A percentile compares a stretch with the other conserved stretches of the same genome.
These are phyloP conservation scores for Aspergillus affinis DNA, from an alignment of 495 filamentous ascomycete species.

Conservation along the genomic window DNA sequence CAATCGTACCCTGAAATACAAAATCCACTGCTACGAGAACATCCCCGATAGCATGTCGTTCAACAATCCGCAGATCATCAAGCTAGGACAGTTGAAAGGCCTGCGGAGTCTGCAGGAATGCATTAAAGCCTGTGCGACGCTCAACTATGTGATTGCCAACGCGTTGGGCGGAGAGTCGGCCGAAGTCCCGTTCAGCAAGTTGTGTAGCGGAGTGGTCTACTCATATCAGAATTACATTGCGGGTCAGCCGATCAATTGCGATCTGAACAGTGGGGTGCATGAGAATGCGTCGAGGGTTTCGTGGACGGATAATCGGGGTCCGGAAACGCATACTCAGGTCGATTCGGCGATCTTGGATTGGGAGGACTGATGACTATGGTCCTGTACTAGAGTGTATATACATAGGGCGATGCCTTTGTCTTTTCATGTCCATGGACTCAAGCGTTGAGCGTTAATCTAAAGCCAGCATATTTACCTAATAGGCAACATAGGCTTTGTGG, in stretches of 20 bases:
- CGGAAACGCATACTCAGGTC: neutral
- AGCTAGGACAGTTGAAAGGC: neutral
- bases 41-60: neutral
- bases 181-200: neutral
- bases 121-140: neutral
- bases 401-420: too few relatives aligned
- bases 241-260: neutral
- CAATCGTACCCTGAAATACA: neutral
- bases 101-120: neutral
- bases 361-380: neutral
- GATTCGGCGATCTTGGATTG: neutral
- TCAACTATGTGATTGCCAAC: neutral
- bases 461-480: too few relatives aligned
- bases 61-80: neutral
- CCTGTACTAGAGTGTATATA: too few relatives aligned
- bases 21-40: neutral
- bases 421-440: too few relatives aligned
- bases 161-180: neutral
- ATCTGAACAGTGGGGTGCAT: neutral
- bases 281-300: neutral
- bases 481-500: too few relatives aligned
- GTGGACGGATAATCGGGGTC: neutral
- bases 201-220: neutral
- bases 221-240: neutral
- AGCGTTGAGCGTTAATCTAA: too few relatives aligned